These are phyloP conservation scores for Kuraishia ogatae DNA, from an alignment of 805 yeast genomes.

Conservation along the genomic window DNA sequence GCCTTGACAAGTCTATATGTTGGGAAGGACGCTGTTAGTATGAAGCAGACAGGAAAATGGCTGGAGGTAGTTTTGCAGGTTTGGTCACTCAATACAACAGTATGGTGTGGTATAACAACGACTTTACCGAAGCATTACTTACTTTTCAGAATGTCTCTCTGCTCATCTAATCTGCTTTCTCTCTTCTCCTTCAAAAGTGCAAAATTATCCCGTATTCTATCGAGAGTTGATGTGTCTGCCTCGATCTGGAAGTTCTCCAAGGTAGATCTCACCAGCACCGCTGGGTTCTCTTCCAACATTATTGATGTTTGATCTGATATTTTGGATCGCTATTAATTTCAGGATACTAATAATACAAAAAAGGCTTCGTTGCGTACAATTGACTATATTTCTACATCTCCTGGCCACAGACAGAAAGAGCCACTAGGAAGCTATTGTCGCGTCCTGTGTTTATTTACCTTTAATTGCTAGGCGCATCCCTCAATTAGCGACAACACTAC, in stretches of 20 bases:
- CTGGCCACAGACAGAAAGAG: no score
- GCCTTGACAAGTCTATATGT: slow-evolving; percentile 11
- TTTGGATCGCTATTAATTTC: no score
- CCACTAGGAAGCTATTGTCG: background rate
- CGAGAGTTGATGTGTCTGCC: slow-evolving; percentile 38
- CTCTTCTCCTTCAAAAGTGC: slow-evolving; percentile 21
- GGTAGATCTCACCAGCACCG: slow-evolving; percentile 29
- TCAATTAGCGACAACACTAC: background rate
- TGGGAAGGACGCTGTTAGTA: background rate
- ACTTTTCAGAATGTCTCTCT: slow-evolving; percentile 12
- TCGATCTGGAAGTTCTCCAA: slow-evolving; percentile 42
- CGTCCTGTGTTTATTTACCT: background rate
- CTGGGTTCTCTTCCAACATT: slow-evolving; percentile 7
- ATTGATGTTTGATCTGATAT: background rate
- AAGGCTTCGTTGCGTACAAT: no score
- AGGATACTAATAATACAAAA: no score
- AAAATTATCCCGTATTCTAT: slow-evolving; percentile 32
- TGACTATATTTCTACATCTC: no score
- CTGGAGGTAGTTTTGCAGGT: no score
- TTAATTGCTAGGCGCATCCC: background rate
- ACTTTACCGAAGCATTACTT: background rate
- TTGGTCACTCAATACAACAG: background rate
- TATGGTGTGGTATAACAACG: background rate
- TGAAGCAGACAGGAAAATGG: background rate
- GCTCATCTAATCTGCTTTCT: slow-evolving; percentile 13